Conservation (phyloP, 1,284 basidiomycete genomes). For the Xerocomus amazonicus region DNA sequence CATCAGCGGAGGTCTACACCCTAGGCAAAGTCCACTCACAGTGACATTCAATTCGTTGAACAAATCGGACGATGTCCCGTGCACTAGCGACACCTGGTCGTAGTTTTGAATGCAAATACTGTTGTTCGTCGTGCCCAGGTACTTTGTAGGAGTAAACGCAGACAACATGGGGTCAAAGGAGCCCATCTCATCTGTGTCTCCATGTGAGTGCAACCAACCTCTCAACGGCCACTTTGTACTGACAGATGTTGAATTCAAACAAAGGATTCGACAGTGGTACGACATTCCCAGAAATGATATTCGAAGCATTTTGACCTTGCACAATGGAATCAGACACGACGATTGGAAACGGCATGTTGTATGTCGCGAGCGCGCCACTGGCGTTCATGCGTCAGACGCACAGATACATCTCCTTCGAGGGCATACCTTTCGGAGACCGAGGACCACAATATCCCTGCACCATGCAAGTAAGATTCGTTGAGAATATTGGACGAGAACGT, state of each 20-base stretch:
- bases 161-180: conserved; percentile 45
- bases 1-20: background rate
- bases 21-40: conserved; percentile 22
- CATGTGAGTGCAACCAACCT: conserved; percentile 10
- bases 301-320: conserved; percentile 27
- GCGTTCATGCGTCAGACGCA: background rate
- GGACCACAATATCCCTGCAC: conserved; percentile 37
- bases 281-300: conserved; percentile 16
- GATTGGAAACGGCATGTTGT: conserved; percentile 40
- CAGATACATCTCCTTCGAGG: too few species aligned
- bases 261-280: conserved; percentile 39
- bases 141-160: conserved; percentile 41
- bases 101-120: conserved; percentile 46
- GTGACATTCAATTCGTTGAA: conserved; percentile 36
- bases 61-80: conserved; percentile 41
- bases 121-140: conserved; percentile 43
- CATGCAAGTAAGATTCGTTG: conserved; percentile 32
- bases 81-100: conserved; percentile 44
- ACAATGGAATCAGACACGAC: conserved; percentile 29
- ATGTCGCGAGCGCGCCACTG: conserved; percentile 33
- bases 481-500: conserved; percentile 34
- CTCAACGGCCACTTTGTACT: background rate
- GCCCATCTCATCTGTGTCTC: conserved; percentile 30
- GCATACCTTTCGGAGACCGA: conserved; percentile 32
- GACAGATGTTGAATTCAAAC: conserved; percentile 47